Evolutionary conservation across 176 grass and related monocot genomes (phyloP).

Genomic region (Ensete ventricosum): DNA sequence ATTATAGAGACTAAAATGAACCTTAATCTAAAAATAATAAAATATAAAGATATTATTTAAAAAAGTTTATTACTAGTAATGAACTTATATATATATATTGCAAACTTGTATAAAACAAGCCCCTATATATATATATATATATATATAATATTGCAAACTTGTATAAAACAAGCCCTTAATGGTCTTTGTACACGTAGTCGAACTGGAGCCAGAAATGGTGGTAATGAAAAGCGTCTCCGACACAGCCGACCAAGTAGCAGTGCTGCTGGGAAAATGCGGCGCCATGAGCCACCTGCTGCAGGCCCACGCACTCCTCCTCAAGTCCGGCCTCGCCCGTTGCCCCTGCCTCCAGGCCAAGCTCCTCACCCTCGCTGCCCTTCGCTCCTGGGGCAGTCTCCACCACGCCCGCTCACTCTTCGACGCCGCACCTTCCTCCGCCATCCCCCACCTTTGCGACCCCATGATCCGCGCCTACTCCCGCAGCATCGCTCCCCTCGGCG

Average conservation of each 20-base stretch:
- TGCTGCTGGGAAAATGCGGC: constrained; percentile 18
- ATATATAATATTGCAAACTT: no score
- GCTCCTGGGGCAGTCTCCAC: constrained; percentile 29
- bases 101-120: no score
- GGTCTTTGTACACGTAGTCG: no score
- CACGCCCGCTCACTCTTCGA: constrained; percentile 40
- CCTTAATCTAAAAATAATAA: no score
- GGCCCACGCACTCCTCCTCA: constrained; percentile 38
- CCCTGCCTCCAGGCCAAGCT: constrained; percentile 28
- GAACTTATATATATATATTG: no score
- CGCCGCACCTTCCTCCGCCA: constrained; percentile 17
- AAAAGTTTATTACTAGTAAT: no score
- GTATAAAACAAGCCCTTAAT: no score
- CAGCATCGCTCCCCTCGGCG: constrained; percentile 16
- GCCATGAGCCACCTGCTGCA: constrained; percentile 7
- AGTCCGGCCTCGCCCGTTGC: constrained; percentile 34
- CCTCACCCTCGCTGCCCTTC: constrained; percentile 37
- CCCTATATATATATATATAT: no score
- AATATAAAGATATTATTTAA: no score
- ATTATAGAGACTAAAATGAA: no score
- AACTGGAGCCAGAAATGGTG: no score
- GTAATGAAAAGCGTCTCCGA: neutral
- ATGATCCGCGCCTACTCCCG: constrained; percentile 31
- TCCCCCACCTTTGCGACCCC: constrained; percentile 39
- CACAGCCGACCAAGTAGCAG: constrained; percentile 1